These are phyloP conservation scores for Termitomyces sp. DNA, from an alignment of 768 basidiomycete genomes.

Conservation along the genomic window DNA sequence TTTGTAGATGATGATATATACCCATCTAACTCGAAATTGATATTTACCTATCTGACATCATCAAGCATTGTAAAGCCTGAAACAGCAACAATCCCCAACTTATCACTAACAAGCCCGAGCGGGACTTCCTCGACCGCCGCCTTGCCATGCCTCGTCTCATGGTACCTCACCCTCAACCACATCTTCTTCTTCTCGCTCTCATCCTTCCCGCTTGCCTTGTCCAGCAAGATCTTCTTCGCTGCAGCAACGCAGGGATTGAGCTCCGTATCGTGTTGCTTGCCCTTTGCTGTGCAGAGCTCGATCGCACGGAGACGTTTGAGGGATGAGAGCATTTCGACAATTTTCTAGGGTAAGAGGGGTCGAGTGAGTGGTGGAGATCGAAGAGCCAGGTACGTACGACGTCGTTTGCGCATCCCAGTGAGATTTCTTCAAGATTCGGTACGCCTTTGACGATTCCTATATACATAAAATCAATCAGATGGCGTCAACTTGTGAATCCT, in stretches of 20 bases:
- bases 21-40: too few species aligned
- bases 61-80: too few species aligned
- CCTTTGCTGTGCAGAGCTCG: background rate
- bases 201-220: background rate
- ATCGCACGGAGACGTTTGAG: background rate
- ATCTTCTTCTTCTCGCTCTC: background rate
- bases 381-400: background rate
- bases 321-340: background rate
- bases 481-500: too few species aligned
- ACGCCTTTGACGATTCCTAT: background rate
- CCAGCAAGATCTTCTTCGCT: background rate
- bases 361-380: background rate
- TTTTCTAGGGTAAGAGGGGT: background rate
- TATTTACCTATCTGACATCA: too few species aligned
- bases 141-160: background rate
- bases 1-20: background rate
- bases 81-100: too few species aligned
- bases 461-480: background rate
- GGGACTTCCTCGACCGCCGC: background rate
- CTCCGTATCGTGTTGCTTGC: too few species aligned
- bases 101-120: background rate
- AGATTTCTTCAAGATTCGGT: background rate
- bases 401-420: background rate
- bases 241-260: background rate
- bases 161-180: background rate